phyloP scores from a whole-genome alignment of 1,284 basidiomycete species.

The Ceratobasidium sp. region DNA sequence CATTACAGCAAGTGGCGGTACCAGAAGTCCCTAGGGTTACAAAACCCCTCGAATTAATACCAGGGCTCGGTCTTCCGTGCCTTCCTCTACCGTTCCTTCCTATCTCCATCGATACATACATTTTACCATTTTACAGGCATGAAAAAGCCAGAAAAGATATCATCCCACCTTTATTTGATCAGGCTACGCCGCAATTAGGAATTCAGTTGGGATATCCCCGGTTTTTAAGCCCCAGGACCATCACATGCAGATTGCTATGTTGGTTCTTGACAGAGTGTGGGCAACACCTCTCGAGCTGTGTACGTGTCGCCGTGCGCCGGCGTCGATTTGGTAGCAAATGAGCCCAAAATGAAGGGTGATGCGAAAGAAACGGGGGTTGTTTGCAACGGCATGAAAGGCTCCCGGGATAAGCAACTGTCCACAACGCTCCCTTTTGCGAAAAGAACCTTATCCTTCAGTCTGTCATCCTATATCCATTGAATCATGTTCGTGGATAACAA shows the following conservation, averaged over 20 bases:
- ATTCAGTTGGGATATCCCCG: constrained; percentile 15
- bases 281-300: constrained; percentile 21
- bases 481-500: background rate
- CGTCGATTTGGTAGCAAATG: constrained; percentile 39
- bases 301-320: constrained; percentile 5
- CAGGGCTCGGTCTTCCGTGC: constrained; percentile 26
- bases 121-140: constrained; percentile 34
- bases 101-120: constrained; percentile 38
- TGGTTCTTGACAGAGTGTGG: constrained; percentile 41
- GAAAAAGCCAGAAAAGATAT: constrained; percentile 41
- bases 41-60: constrained; percentile 31
- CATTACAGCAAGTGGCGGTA: constrained; percentile 27
- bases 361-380: constrained; percentile 28
- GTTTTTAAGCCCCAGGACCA: constrained; percentile 30
- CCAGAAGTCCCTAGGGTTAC: constrained; percentile 32
- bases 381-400: constrained; percentile 23
- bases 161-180: constrained; percentile 31
- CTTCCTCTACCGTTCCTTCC: constrained; percentile 27
- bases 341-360: constrained; percentile 34
- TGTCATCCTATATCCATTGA: constrained; percentile 9
- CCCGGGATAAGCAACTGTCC: constrained; percentile 31
- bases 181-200: constrained; percentile 38
- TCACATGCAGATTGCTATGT: constrained; percentile 30
- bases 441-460: background rate
- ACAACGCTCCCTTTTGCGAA: background rate